These are phyloP conservation scores for Plasmodium vivax DNA, from an alignment of 169 alveolate species.

Conservation along the genomic window DNA sequence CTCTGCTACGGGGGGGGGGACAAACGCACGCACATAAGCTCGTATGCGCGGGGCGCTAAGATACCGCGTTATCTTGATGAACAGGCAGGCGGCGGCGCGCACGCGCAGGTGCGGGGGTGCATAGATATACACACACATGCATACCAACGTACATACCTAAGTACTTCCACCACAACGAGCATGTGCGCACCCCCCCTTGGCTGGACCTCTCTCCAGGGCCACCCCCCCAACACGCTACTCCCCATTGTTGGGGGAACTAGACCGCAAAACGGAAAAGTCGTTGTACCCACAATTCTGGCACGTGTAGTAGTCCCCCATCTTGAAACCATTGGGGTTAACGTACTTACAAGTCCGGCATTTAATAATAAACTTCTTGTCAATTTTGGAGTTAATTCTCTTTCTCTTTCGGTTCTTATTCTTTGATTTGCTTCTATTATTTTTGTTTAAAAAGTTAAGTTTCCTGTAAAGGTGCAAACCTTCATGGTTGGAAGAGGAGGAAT, in stretches of 20 bases:
- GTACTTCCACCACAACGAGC: no score
- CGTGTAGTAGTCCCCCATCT: constrained; percentile 48
- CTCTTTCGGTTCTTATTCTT: constrained; percentile 38
- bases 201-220: neutral
- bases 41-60: neutral
- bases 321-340: constrained; percentile 56
- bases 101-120: neutral
- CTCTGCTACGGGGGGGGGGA: neutral
- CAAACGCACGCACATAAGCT: neutral
- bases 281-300: constrained; percentile 72
- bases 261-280: constrained; percentile 51
- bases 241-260: constrained; percentile 47
- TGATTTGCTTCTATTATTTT: constrained; percentile 52
- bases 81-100: neutral
- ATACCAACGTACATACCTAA: neutral
- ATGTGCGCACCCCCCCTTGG: neutral
- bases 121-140: neutral
- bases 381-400: constrained; percentile 41
- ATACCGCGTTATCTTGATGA: neutral
- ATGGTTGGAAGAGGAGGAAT: constrained; percentile 60
- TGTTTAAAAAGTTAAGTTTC: constrained; percentile 29
- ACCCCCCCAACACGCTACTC: neutral
- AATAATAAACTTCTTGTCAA: constrained; percentile 58
- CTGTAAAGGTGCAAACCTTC: constrained; percentile 43
- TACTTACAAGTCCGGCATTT: constrained; percentile 60